Evolutionary conservation across 768 basidiomycete species (phyloP).

Genomic region (Cystofilobasidium macerans): DNA sequence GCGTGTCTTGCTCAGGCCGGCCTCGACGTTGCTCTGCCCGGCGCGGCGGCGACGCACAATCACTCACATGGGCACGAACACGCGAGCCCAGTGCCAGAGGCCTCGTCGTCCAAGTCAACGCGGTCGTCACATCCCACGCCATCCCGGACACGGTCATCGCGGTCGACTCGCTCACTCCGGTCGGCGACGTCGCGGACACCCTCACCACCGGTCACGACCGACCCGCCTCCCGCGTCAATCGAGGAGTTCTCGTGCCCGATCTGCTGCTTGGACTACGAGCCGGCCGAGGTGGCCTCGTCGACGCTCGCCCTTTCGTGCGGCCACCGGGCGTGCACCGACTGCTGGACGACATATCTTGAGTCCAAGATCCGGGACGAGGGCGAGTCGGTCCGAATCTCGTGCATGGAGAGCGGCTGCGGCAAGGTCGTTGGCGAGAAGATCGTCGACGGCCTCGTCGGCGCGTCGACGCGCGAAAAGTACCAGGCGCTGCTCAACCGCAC

Average conservation of each 20-base stretch:
- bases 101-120: not conserved
- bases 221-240: not conserved
- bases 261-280: slow-evolving; percentile 51
- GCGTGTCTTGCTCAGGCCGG: slow-evolving; percentile 65
- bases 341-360: slow-evolving; percentile 69
- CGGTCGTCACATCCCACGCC: slow-evolving; percentile 33
- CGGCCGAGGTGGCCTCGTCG: slow-evolving; percentile 53
- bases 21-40: slow-evolving; percentile 35
- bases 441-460: slow-evolving; percentile 45
- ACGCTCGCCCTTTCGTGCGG: slow-evolving; percentile 67
- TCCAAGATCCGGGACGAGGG: slow-evolving; percentile 76
- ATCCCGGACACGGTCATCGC: slow-evolving; percentile 31
- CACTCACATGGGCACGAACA: not conserved
- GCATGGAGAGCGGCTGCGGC: slow-evolving; percentile 42
- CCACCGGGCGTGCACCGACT: slow-evolving; percentile 70
- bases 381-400: slow-evolving; percentile 43
- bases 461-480: slow-evolving; percentile 49
- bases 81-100: not conserved
- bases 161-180: slow-evolving; percentile 21
- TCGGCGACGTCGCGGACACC: slow-evolving; percentile 1
- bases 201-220: not conserved
- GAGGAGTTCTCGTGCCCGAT: slow-evolving; percentile 77
- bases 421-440: slow-evolving; percentile 39
- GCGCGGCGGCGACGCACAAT: slow-evolving; percentile 5
- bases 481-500: slow-evolving; percentile 78